Conservation (phyloP, 2,329 filamentous ascomycete species). For the Penicillium polonicum region DNA sequence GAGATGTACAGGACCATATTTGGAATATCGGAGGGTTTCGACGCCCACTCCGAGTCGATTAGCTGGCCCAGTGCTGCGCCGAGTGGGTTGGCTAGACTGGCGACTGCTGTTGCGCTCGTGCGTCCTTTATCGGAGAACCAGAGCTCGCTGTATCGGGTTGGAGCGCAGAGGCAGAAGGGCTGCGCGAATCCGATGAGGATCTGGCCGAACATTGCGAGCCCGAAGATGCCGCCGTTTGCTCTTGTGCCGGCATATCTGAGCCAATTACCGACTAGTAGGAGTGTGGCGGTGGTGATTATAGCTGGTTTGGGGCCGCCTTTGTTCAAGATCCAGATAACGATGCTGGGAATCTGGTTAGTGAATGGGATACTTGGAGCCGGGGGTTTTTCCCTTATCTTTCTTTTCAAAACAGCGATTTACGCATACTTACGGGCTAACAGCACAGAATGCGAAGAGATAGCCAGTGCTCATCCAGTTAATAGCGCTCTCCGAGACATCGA, state of each 20-base stretch:
- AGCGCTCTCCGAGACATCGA: conserved; percentile 67
- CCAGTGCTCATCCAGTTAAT: conserved; percentile 93
- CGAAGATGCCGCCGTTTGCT: conserved; percentile 62
- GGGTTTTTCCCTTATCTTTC: background rate
- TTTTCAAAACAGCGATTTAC: background rate
- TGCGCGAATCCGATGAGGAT: conserved; percentile 86
- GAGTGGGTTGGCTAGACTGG: conserved; percentile 83
- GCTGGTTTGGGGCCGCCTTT: conserved; percentile 71
- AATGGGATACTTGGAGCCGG: background rate
- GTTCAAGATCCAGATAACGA: conserved; percentile 75
- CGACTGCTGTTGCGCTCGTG: conserved; percentile 81
- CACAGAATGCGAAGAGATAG: conserved; percentile 81
- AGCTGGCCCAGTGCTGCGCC: conserved; percentile 87
- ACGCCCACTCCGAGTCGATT: conserved; percentile 75
- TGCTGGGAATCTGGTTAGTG: conserved; percentile 22
- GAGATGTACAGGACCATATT: conserved; percentile 81
- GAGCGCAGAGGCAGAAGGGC: conserved; percentile 85
- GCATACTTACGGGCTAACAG: conserved; percentile 60
- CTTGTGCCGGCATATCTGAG: conserved; percentile 74
- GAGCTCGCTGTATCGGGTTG: conserved; percentile 85
- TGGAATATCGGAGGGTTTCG: conserved; percentile 63
- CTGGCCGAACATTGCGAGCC: conserved; percentile 84
- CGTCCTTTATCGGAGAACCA: conserved; percentile 89
- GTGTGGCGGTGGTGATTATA: conserved; percentile 68
- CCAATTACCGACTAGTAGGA: conserved; percentile 86